Conservation (phyloP, 2,329 filamentous ascomycete species). For the Pezicula neosporulosa region DNA sequence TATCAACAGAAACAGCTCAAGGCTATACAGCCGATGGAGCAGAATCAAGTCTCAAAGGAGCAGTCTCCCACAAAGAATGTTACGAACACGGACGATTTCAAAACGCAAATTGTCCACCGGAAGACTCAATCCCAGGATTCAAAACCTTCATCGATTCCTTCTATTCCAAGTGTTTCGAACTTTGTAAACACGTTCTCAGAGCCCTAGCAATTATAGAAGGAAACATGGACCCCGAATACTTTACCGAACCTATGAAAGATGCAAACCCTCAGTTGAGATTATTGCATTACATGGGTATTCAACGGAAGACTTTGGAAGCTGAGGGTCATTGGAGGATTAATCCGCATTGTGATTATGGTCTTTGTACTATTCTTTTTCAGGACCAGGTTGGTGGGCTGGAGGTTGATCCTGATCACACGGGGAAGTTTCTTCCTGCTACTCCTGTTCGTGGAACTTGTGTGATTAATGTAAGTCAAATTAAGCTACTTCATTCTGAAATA, state of each 20-base stretch:
- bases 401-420: constrained; percentile 17
- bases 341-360: constrained; percentile 11
- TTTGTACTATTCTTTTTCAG: constrained; percentile 27
- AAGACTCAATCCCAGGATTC: not conserved
- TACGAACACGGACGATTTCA: constrained; percentile 3
- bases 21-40: constrained; percentile 4
- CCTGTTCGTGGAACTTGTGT: constrained; percentile 7
- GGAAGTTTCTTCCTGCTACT: constrained; percentile 5
- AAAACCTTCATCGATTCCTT: not conserved
- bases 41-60: not conserved
- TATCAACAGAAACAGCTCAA: not conserved
- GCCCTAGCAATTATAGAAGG: not conserved
- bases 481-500: no score
- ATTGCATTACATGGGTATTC: constrained; percentile 14
- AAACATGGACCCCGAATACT: not conserved
- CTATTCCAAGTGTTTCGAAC: constrained; percentile 1
- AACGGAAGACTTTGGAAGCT: constrained; percentile 1
- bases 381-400: constrained; percentile 24
- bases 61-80: not conserved
- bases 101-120: not conserved
- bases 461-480: constrained; percentile 6
- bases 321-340: constrained; percentile 9
- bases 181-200: not conserved
- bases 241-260: not conserved
- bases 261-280: constrained; percentile 7